Percentiles rank a stretch among this genome's conserved stretches.
phyloP scores from a whole-genome alignment of 176 grass and related monocot species.

The Saccharum officinarum region DNA sequence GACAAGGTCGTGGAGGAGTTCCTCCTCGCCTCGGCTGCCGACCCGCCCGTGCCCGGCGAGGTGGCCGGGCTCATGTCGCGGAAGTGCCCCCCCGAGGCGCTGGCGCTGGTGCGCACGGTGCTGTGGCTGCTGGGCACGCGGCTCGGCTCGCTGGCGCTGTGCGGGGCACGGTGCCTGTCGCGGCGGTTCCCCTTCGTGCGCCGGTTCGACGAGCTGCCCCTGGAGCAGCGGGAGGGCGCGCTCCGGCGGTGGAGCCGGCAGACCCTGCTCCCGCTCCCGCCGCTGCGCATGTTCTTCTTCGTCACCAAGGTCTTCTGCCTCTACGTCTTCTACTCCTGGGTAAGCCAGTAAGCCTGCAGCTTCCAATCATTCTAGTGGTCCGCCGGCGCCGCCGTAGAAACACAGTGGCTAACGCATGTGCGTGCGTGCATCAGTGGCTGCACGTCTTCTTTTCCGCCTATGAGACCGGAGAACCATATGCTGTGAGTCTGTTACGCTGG shows the following conservation, averaged over 20 bases:
- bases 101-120: slow-evolving; percentile 52
- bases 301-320: neutral
- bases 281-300: too few relatives aligned
- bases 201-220: slow-evolving; percentile 50
- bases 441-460: neutral
- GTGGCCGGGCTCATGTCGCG: slow-evolving; percentile 29
- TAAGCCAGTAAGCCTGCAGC: slow-evolving; percentile 15
- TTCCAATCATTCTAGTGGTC: neutral
- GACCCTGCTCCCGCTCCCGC: too few relatives aligned
- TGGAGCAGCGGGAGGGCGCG: too few relatives aligned
- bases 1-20: too few relatives aligned
- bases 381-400: neutral
- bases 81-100: slow-evolving; percentile 51
- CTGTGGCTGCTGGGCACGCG: slow-evolving; percentile 74
- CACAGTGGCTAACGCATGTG: neutral
- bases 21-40: too few relatives aligned
- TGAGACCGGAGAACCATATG: too few relatives aligned
- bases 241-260: too few relatives aligned
- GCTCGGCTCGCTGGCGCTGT: slow-evolving; percentile 68
- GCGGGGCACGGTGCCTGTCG: slow-evolving; percentile 52
- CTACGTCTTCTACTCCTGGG: slow-evolving; percentile 81
- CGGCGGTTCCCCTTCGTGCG: slow-evolving; percentile 56
- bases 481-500: too few relatives aligned
- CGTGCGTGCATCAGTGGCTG: neutral
- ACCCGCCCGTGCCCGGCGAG: too few relatives aligned